A percentile compares a stretch with the other conserved stretches of the same genome.
phyloP scores from a whole-genome alignment of 805 yeast genomes.

The Barnettozyma salicaria region DNA sequence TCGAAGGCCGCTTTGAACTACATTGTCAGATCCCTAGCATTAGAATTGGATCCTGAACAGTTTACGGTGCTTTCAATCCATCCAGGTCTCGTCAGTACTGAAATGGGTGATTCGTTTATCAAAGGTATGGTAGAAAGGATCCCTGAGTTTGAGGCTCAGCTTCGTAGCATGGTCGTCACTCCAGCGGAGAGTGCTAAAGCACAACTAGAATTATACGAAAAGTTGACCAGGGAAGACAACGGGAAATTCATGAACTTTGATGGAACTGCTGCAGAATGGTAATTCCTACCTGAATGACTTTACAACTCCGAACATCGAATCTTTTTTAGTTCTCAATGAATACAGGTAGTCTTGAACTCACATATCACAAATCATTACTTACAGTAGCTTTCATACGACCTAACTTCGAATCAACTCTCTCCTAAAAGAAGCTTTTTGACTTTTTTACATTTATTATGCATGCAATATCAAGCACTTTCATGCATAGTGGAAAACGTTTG shows the following conservation, averaged over 20 bases:
- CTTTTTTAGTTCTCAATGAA: too few species aligned
- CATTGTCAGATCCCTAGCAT: constrained; percentile 22
- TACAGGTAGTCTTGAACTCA: too few species aligned
- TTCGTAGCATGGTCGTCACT: constrained; percentile 12
- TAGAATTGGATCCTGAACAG: constrained; percentile 26
- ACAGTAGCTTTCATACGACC: too few species aligned
- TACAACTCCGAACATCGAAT: too few species aligned
- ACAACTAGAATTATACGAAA: constrained; percentile 18
- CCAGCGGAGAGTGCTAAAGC: constrained; percentile 25
- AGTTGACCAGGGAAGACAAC: constrained; percentile 21
- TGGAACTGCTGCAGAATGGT: background rate
- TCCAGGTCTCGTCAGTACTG: constrained; percentile 38
- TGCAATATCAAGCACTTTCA: too few species aligned
- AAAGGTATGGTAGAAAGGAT: background rate
- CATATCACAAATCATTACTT: too few species aligned
- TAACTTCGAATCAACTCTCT: too few species aligned
- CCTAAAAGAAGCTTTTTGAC: too few species aligned
- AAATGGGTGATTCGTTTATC: constrained; percentile 23
- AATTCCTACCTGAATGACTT: too few species aligned
- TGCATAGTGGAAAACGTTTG: too few species aligned
- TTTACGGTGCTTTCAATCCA: constrained; percentile 30
- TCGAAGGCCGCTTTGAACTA: constrained; percentile 34
- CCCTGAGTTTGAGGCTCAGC: background rate
- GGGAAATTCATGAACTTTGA: constrained; percentile 27
- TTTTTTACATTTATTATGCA: too few species aligned